phyloP scores from a whole-genome alignment of 768 basidiomycete species.

The Boletus pseudopeckii region DNA sequence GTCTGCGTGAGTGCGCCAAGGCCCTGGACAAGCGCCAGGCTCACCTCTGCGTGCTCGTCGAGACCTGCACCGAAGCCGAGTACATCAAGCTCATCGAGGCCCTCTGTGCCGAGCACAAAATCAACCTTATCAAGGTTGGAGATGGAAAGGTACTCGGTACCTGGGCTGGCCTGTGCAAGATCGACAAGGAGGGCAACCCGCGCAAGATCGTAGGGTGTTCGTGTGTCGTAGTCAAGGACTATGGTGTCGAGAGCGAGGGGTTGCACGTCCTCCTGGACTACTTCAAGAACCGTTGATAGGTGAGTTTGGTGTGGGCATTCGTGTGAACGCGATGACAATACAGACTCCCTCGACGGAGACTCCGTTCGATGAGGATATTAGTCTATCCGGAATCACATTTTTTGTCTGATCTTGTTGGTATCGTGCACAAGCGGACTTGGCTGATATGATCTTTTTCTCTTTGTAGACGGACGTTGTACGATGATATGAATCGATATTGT shows the following conservation, averaged over 20 bases:
- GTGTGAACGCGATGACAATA: conserved; percentile 61
- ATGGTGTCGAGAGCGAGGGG: conserved; percentile 92
- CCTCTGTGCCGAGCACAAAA: conserved; percentile 98
- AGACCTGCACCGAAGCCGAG: conserved; percentile 98
- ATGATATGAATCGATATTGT: conserved; percentile 4
- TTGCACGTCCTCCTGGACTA: conserved; percentile 91
- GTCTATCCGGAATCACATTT: conserved; percentile 29
- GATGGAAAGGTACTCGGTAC: conserved; percentile 97
- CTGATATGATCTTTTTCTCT: conserved; percentile 9
- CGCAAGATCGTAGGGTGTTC: conserved; percentile 92
- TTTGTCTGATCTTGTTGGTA: conserved; percentile 52
- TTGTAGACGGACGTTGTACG: conserved; percentile 20
- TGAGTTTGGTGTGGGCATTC: conserved; percentile 23
- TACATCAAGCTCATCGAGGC: conserved; percentile 99
- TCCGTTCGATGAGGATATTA: conserved; percentile 56
- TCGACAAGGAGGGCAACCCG: conserved; percentile 98
- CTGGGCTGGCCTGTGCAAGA: conserved; percentile 99
- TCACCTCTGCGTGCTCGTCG: conserved; percentile 97
- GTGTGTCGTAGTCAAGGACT: conserved; percentile 97
- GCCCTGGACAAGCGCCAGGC: conserved; percentile 98
- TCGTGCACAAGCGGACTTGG: background rate
- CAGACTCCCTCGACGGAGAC: conserved; percentile 93
- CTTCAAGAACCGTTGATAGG: conserved; percentile 86
- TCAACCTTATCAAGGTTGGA: conserved; percentile 98
- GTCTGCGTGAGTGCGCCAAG: conserved; percentile 97